Evolutionary conservation across 441 rosid genomes (phyloP).

Genomic region (Capsella rubella): DNA sequence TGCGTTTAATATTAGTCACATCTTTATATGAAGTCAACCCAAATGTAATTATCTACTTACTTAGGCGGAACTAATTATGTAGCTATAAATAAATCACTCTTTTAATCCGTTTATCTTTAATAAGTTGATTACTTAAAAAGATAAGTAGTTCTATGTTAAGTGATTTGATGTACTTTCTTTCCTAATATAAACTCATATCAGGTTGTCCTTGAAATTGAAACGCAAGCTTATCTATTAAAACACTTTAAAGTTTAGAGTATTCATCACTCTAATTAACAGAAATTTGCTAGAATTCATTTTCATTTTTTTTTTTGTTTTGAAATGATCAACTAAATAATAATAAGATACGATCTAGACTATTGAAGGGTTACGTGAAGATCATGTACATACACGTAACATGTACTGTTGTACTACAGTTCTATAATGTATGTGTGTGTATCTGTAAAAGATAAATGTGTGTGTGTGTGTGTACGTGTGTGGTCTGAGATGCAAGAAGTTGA

Average conservation of each 20-base stretch:
- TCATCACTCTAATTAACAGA: neutral
- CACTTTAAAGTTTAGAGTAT: neutral
- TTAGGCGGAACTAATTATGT: neutral
- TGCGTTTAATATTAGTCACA: neutral
- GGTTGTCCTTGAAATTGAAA: conserved; percentile 4
- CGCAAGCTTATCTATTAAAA: neutral
- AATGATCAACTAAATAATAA: neutral
- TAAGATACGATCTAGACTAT: neutral
- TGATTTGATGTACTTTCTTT: conserved; percentile 6
- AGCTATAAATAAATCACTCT: neutral
- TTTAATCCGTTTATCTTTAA: neutral
- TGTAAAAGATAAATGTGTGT: neutral
- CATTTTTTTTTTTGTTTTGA: neutral
- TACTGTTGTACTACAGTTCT: conserved; percentile 2
- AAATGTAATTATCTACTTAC: neutral
- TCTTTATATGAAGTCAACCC: neutral
- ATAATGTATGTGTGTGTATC: neutral
- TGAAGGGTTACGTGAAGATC: conserved; percentile 13
- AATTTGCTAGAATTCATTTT: neutral
- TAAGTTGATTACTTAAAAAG: neutral
- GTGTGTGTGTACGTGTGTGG: conserved; percentile 27
- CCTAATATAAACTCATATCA: conserved; percentile 9
- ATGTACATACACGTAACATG: neutral
- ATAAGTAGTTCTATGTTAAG: too few relatives aligned
- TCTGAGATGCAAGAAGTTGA: conserved; percentile 21